Conservation (phyloP, 2,329 filamentous ascomycete genomes). For the Colletotrichum endophyticum region DNA sequence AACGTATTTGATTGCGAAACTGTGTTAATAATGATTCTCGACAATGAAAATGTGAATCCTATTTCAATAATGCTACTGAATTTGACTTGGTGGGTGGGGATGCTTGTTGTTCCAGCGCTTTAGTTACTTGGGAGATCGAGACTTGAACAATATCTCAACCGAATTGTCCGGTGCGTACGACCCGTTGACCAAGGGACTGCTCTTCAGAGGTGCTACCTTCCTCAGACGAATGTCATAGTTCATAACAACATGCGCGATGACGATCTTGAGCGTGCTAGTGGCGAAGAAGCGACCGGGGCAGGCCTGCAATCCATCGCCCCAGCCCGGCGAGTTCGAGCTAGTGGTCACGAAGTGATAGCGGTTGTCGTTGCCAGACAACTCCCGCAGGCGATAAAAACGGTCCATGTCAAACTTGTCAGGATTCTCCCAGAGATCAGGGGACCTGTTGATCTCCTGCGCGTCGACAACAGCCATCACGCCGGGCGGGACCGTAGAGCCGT, state of each 20-base stretch:
- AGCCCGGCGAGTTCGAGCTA: background rate
- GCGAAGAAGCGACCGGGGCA: background rate
- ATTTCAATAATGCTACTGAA: background rate
- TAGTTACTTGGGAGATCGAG: background rate
- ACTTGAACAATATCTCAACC: background rate
- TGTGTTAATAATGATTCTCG: rapidly evolving
- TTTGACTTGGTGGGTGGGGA: background rate
- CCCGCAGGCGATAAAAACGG: background rate
- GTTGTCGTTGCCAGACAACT: background rate
- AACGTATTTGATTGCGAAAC: background rate
- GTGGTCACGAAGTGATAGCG: background rate
- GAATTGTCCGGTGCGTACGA: background rate
- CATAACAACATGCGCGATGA: background rate
- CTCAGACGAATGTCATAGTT: background rate
- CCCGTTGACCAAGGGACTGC: background rate
- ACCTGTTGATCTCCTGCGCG: background rate
- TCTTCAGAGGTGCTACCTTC: background rate
- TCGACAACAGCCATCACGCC: background rate
- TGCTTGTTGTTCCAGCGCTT: background rate
- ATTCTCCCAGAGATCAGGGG: background rate
- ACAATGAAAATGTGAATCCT: background rate
- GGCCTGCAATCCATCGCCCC: background rate
- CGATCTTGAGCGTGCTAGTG: background rate
- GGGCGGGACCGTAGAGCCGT: background rate
- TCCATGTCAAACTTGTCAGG: background rate